Base-by-base conservation (phyloP, 73 alveolate genomes). In the Stentor roeselii region DNA sequence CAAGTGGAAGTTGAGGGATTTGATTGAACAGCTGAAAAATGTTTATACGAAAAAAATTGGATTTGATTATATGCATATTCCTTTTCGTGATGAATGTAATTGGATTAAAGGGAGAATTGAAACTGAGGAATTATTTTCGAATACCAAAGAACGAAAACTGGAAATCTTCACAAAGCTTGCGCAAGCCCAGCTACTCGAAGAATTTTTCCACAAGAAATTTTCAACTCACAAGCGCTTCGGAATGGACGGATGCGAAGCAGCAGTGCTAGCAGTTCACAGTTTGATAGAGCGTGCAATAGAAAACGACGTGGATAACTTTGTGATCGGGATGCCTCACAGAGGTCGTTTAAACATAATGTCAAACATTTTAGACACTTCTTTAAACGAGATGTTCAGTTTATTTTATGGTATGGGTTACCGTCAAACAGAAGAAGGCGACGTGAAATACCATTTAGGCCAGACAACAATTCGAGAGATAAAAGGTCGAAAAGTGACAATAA, bases 291-390 rank as follows among this genome's bases (percentile, higher is more conserved):
- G 82, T 60, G 93, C 96, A 11, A 96, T 94, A 2, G 96, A 95
- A 60, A 82, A 86, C 84, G 96, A 96, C 3, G 95, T 89, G 40
- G 94, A 90, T 85, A 87, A 92, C 78, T 90, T 91, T 67, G 95
- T 94, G 58, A 87, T 96, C 78, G 99, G 99, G 58, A 96, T 96
- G 99, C 98, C 99, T 6, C 99, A 96, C 83, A 94, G 99, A 91
- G 99, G 99, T 34, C 91, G 99, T 84, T 89, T 96, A 78, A 96
- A 95, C 82, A 96, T 95, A 15, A 92, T 96, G 50, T 96, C 97
- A 67, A 90, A 88, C 76, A 97, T 96, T 3, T 90, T 92, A 85
- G 89, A 93, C 74, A 94, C 91, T 89, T 95, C 97, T 41, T 84
- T 92, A 3, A 92, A 91, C 59, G 84, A 76, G 34, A 89, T 95